Evolutionary conservation across 768 basidiomycete species (phyloP), one percentile per base, ranked within the genome.

Genomic region (Lentinula edodes): DNA sequence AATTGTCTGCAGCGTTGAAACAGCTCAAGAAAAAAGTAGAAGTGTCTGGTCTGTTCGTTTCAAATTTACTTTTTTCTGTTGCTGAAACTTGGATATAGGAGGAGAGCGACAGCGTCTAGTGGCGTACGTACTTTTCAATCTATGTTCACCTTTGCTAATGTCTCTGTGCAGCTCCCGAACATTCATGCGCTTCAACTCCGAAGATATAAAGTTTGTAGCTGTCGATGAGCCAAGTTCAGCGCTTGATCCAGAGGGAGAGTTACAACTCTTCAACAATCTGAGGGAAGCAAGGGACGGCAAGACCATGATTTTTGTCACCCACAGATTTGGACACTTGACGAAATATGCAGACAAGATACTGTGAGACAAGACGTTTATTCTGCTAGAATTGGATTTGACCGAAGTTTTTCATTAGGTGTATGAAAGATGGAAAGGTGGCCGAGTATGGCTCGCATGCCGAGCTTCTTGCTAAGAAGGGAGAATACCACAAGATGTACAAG

Each of bases 161-260:
- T 10, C 18, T 5, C 20, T 61, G 18, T 45, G 13, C 34, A 74
- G 73, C 18, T 64, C 72, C 1, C 51, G 73, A 54, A 71, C 72
- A 20, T 74, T 74, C 63, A 74, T 74, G 73, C 70, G 68, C 7
- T 63, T 74, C 32, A 66, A 62, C 20, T 68, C 70, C 1, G 65
- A 65, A 0, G 52, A 69, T 3, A 70, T 74, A 28, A 75, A 70
- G 23, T 73, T 83, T 3, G 65, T 82, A 13, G 72, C 76, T 3
- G 72, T 76, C 6, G 82, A 83, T 62, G 82, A 83, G 63, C 83
- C 82, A 0, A 81, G 74, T 28, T 80, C 81, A 0, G 72, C 75
- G 2, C 66, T 83, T 5, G 82, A 83, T 56, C 75, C 82, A 3
- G 64, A 76, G 61, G 76, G 75, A 0, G 82, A 83, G 64, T 70